Evolutionary conservation across 305 asterid species (phyloP).

Genomic region (Solanum hybrid): DNA sequence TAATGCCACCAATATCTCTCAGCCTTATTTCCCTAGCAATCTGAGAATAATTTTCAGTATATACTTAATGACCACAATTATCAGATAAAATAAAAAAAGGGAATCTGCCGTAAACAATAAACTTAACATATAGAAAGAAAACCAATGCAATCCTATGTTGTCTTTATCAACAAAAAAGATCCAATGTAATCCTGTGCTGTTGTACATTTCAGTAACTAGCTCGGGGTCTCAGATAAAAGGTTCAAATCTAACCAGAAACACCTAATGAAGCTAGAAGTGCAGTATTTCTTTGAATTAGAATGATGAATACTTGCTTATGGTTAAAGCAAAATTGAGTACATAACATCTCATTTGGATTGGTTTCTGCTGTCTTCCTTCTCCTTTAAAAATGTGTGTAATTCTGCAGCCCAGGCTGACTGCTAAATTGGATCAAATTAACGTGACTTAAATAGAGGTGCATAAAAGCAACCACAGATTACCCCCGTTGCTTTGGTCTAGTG

Average conservation of each 20-base stretch:
- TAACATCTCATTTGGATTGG: background rate
- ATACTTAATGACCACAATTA: background rate
- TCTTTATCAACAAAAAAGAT: background rate
- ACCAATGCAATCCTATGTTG: background rate
- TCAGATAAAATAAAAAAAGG: background rate
- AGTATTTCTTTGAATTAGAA: background rate
- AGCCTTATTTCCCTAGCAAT: slow-evolving; percentile 95
- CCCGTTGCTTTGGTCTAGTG: background rate
- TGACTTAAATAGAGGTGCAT: background rate
- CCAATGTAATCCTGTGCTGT: background rate
- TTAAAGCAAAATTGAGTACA: background rate
- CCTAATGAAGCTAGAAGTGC: background rate
- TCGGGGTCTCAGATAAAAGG: background rate
- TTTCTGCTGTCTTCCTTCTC: background rate
- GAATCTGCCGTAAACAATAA: background rate
- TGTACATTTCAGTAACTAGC: background rate
- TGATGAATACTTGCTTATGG: background rate
- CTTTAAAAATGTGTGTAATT: background rate
- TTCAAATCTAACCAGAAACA: background rate
- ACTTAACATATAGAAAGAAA: background rate
- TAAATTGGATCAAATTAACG: background rate
- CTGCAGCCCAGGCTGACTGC: background rate
- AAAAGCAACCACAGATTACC: background rate
- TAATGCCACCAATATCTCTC: slow-evolving; percentile 96
- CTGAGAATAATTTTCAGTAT: slow-evolving; percentile 31